phyloP scores from a whole-genome alignment of 176 grass and related monocot genomes.

The Oryza punctata region DNA sequence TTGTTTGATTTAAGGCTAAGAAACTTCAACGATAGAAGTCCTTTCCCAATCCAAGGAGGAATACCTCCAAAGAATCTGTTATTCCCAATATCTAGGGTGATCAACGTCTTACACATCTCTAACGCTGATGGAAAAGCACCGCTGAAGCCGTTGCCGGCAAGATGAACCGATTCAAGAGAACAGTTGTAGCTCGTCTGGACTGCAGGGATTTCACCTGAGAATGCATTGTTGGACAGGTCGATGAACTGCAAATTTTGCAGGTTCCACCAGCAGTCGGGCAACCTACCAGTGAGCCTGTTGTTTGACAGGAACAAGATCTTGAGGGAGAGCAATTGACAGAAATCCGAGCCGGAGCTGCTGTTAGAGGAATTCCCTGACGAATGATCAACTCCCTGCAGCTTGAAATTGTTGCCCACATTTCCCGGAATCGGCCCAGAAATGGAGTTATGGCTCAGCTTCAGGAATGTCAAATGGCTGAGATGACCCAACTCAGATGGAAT shows the following conservation, averaged over 20 bases:
- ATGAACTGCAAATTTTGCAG: constrained; percentile 48
- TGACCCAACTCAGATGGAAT: no score
- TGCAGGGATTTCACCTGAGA: constrained; percentile 54
- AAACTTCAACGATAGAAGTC: constrained; percentile 39
- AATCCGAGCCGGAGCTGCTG: constrained; percentile 39
- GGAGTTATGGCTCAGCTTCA: no score
- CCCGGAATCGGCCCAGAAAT: no score
- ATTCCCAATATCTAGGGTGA: constrained; percentile 48
- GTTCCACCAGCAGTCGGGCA: constrained; percentile 64
- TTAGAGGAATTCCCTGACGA: constrained; percentile 41
- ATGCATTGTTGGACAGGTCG: constrained; percentile 61
- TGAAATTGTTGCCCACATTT: no score
- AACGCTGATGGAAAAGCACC: constrained; percentile 37
- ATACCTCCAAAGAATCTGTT: constrained; percentile 51
- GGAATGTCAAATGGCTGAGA: no score
- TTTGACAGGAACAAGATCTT: constrained; percentile 69
- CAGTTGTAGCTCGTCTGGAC: constrained; percentile 20
- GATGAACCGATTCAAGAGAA: constrained; percentile 56
- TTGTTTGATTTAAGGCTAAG: constrained; percentile 53
- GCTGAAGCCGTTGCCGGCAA: constrained; percentile 41
- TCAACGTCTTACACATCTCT: background rate
- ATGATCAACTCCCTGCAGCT: no score
- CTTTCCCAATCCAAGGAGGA: constrained; percentile 49
- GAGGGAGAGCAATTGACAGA: constrained; percentile 56
- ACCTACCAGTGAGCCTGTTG: constrained; percentile 57